phyloP scores from a whole-genome alignment of 129 eudicot genomes.

The Flaveria bidentis region DNA sequence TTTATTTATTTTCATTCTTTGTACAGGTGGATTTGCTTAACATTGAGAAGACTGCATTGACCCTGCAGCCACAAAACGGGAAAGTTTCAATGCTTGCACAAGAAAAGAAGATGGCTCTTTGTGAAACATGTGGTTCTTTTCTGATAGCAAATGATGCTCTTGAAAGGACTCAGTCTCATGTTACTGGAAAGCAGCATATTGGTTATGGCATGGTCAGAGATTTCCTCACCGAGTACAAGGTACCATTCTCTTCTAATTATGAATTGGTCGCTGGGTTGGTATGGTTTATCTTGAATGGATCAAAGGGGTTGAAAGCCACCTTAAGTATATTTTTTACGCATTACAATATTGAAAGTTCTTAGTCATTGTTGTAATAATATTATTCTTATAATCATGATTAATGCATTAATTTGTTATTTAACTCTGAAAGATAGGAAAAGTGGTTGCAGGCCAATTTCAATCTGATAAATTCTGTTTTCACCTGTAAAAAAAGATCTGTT shows the following conservation, averaged over 20 bases:
- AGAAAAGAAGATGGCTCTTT: slow-evolving; percentile 96
- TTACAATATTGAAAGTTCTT: background rate
- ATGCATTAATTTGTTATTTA: background rate
- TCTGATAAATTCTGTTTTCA: background rate
- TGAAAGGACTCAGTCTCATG: slow-evolving; percentile 95
- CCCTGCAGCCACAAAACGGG: slow-evolving; percentile 67
- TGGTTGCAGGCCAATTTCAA: background rate
- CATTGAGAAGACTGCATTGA: slow-evolving; percentile 73
- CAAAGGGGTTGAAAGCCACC: background rate
- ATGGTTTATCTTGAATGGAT: background rate
- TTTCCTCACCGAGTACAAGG: slow-evolving; percentile 77
- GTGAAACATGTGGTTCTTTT: slow-evolving; percentile 95
- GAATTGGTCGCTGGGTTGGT: background rate
- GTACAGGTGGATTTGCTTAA: slow-evolving; percentile 87
- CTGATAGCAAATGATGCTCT: slow-evolving; percentile 86
- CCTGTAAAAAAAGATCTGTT: background rate
- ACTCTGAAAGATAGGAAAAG: background rate
- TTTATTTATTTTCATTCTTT: background rate
- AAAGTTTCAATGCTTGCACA: slow-evolving; percentile 71
- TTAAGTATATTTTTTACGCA: background rate
- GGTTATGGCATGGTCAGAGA: slow-evolving; percentile 90
- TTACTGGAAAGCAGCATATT: slow-evolving; percentile 92
- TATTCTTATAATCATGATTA: background rate
- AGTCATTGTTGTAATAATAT: background rate
- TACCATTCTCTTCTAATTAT: slow-evolving; percentile 9